Percentiles rank a stretch among this genome's conserved stretches.
These are phyloP conservation scores for Helianthus tuberosus DNA, from an alignment of 129 eudicot genomes.

Conservation along the genomic window DNA sequence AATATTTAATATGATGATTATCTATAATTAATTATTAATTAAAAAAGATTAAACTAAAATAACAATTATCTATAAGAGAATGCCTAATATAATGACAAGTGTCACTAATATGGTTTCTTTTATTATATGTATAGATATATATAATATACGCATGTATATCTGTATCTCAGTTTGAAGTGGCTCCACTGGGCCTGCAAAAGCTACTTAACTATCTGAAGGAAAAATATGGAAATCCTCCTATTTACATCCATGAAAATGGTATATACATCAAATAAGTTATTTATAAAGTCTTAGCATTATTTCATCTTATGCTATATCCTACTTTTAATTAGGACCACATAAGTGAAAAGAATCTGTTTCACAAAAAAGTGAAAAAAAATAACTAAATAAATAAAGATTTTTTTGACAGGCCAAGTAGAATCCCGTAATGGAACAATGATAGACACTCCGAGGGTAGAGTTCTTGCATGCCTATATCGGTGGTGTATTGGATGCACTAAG, in stretches of 20 bases:
- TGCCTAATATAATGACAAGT: too few species aligned
- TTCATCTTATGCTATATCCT: not conserved
- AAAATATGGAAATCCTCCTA: slow-evolving; percentile 69
- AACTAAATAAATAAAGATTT: slow-evolving; percentile 5
- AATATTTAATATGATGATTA: too few species aligned
- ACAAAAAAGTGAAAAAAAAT: slow-evolving; percentile 6
- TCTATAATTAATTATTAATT: too few species aligned
- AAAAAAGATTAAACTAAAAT: too few species aligned
- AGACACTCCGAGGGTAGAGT: slow-evolving; percentile 60
- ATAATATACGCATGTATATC: not conserved
- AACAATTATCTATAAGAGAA: too few species aligned
- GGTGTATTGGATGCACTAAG: slow-evolving; percentile 62
- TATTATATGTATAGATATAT: too few species aligned
- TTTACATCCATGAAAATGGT: slow-evolving; percentile 93
- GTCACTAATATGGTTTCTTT: too few species aligned
- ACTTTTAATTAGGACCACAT: too few species aligned
- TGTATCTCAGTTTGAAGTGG: slow-evolving; percentile 36
- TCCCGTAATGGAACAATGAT: slow-evolving; percentile 47
- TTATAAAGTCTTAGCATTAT: not conserved
- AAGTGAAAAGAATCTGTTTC: not conserved
- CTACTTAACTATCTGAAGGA: slow-evolving; percentile 63
- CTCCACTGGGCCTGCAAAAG: slow-evolving; percentile 47
- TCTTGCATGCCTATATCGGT: slow-evolving; percentile 63
- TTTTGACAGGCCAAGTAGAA: slow-evolving; percentile 51
- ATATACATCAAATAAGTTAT: not conserved